These are phyloP conservation scores for Neurospora sp. DNA, from an alignment of 495 filamentous ascomycete genomes.

Conservation along the genomic window DNA sequence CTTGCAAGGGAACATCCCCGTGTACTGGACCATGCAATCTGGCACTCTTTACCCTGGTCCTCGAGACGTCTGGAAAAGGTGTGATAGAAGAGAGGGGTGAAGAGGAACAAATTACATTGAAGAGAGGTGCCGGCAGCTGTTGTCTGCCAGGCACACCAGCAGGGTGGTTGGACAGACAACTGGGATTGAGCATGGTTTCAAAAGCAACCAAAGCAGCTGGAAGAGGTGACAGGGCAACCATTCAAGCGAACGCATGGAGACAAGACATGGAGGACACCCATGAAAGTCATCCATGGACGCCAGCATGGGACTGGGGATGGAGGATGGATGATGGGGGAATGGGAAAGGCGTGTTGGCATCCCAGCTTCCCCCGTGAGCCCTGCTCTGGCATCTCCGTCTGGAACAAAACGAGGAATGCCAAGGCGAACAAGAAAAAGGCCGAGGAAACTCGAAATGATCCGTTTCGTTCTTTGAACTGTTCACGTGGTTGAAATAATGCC, in stretches of 20 bases:
- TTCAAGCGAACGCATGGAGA: slow-evolving; percentile 10
- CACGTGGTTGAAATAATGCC: neutral
- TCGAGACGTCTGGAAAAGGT: neutral
- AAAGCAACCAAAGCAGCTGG: slow-evolving; percentile 16
- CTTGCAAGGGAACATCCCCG: slow-evolving; percentile 1
- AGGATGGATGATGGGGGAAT: slow-evolving; percentile 1
- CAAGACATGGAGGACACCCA: slow-evolving; percentile 14
- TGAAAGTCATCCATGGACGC: slow-evolving; percentile 11
- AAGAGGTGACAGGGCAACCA: slow-evolving; percentile 16
- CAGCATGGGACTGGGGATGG: slow-evolving; percentile 4
- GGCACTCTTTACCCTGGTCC: slow-evolving; percentile 13
- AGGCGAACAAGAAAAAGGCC: neutral
- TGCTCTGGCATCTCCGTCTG: neutral
- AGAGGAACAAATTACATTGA: neutral
- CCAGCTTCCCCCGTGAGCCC: neutral
- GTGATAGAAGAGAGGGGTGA: slow-evolving; percentile 10
- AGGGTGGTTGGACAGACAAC: slow-evolving; percentile 11
- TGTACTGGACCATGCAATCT: slow-evolving; percentile 13
- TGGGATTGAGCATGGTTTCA: slow-evolving; percentile 13
- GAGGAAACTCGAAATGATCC: neutral
- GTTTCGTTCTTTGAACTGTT: neutral
- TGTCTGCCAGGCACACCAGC: neutral
- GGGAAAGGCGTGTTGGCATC: slow-evolving; percentile 3
- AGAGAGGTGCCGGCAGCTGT: neutral
- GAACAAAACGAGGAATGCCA: neutral